A percentile compares a stretch with the other conserved stretches of the same genome.
These are phyloP conservation scores for Prosopis cineraria DNA, from an alignment of 306 rosid genomes.

Conservation along the genomic window DNA sequence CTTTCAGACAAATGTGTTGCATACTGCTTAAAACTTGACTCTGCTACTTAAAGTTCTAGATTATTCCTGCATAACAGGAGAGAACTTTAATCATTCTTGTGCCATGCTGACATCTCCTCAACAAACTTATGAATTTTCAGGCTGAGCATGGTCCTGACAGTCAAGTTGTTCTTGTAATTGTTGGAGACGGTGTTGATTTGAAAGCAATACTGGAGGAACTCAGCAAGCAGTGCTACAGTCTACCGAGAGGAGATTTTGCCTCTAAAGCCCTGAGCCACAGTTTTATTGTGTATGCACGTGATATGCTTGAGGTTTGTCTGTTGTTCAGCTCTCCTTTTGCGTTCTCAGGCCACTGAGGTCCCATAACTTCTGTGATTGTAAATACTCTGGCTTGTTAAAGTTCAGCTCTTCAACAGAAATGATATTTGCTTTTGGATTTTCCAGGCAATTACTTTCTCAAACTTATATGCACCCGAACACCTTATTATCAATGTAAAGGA, in stretches of 20 bases:
- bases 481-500: constrained; percentile 82
- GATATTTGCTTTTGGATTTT: constrained; percentile 33
- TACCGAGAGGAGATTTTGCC: constrained; percentile 92
- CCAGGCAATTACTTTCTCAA: constrained; percentile 92
- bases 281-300: constrained; percentile 80
- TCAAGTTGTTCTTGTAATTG: constrained; percentile 95
- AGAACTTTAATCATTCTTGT: constrained; percentile 15
- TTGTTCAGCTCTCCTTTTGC: constrained; percentile 9
- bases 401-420: constrained; percentile 7
- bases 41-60: not conserved
- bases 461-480: constrained; percentile 95
- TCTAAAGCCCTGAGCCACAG: constrained; percentile 88
- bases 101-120: constrained; percentile 20
- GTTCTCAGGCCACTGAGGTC: not conserved
- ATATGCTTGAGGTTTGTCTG: constrained; percentile 89
- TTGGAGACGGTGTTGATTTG: constrained; percentile 82
- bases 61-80: not conserved
- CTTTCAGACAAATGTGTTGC: not conserved
- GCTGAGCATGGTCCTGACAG: constrained; percentile 99
- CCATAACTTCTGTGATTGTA: not conserved
- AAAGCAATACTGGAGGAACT: constrained; percentile 81
- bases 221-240: constrained; percentile 80
- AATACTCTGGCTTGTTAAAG: constrained; percentile 21
- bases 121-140: constrained; percentile 52
- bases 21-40: not conserved